phyloP scores from a whole-genome alignment of 495 filamentous ascomycete genomes.

The Talaromyces proteolyticus region DNA sequence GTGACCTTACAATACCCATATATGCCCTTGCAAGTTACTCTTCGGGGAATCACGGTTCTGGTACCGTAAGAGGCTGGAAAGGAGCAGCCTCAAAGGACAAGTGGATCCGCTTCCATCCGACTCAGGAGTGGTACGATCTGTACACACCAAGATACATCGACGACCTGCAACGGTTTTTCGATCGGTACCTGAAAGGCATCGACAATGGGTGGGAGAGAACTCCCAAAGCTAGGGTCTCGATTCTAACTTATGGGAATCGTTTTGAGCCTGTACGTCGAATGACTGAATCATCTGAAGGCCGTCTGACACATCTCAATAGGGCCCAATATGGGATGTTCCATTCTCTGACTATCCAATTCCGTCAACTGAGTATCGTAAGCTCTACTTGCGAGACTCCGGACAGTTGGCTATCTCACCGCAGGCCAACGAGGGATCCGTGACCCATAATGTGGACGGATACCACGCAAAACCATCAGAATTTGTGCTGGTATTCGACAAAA shows the following conservation, averaged over 20 bases:
- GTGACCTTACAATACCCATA: conserved; percentile 14
- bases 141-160: conserved; percentile 14
- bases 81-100: conserved; percentile 17
- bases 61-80: conserved; percentile 25
- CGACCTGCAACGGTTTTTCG: conserved; percentile 30
- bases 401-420: too few species aligned
- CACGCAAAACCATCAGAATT: conserved; percentile 5
- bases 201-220: conserved; percentile 36
- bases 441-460: neutral
- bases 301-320: neutral
- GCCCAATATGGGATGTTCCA: neutral
- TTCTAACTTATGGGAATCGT: conserved; percentile 14
- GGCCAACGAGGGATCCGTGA: too few species aligned
- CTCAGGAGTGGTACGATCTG: conserved; percentile 23
- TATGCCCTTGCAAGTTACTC: conserved; percentile 23
- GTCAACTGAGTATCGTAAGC: neutral
- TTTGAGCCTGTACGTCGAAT: neutral
- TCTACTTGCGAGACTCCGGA: neutral
- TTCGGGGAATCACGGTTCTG: conserved; percentile 25
- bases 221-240: conserved; percentile 22
- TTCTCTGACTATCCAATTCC: neutral
- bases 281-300: neutral
- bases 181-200: conserved; percentile 27
- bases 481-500: conserved; percentile 7
- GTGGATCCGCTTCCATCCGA: conserved; percentile 15